These are phyloP conservation scores for Tuber microsphaerosporum DNA, from an alignment of 495 filamentous ascomycete species.

Conservation along the genomic window DNA sequence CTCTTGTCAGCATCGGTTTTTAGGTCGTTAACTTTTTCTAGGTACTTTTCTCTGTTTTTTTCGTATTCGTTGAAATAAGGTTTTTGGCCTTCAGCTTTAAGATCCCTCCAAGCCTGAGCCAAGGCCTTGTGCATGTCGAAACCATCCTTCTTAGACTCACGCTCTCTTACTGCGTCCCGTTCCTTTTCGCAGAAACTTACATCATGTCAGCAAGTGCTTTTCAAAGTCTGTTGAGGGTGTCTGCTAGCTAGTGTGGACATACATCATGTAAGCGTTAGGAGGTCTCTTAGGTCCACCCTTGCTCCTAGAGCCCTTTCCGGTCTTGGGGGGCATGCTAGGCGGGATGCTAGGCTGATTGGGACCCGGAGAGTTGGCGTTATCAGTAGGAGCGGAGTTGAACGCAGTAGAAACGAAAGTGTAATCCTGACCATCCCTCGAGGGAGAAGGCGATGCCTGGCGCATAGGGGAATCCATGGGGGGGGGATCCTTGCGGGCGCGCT, in stretches of 20 bases:
- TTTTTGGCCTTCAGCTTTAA: conserved; percentile 41
- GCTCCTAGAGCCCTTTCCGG: conserved; percentile 34
- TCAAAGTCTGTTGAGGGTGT: conserved; percentile 20
- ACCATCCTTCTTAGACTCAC: conserved; percentile 40
- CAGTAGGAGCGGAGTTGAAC: conserved; percentile 15
- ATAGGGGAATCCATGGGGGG: conserved; percentile 38
- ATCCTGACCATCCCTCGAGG: conserved; percentile 27
- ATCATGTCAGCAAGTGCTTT: conserved; percentile 38
- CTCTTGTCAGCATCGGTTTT: conserved; percentile 34
- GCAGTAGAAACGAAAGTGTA: conserved; percentile 29
- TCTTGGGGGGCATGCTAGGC: conserved; percentile 27
- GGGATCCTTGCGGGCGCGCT: conserved; percentile 59
- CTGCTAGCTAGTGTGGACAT: conserved; percentile 16
- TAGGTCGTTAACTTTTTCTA: conserved; percentile 35
- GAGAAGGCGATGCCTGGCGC: conserved; percentile 36
- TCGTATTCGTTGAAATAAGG: conserved; percentile 42
- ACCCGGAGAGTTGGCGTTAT: conserved; percentile 22
- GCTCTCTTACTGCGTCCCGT: conserved; percentile 40
- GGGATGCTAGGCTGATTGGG: conserved; percentile 23
- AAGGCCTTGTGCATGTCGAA: conserved; percentile 43
- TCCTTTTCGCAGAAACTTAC: conserved; percentile 43
- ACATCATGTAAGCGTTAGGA: conserved; percentile 43
- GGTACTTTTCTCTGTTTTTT: conserved; percentile 39
- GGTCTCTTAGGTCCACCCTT: conserved; percentile 42
- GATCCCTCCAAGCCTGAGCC: conserved; percentile 42